These are phyloP conservation scores for Fusarium anguioides DNA, from an alignment of 2,329 filamentous ascomycete species.

Conservation along the genomic window DNA sequence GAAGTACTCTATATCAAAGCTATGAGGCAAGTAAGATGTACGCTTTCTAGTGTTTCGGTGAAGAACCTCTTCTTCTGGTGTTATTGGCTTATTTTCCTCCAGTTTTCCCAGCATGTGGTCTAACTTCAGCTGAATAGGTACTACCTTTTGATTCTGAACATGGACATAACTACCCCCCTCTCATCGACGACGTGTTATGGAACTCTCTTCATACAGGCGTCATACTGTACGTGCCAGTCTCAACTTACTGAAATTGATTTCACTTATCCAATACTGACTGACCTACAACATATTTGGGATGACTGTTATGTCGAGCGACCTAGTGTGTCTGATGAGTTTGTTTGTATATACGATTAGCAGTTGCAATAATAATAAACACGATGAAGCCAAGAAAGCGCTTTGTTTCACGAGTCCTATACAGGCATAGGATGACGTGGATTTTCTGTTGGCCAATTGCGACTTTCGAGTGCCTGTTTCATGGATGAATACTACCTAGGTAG, in stretches of 20 bases:
- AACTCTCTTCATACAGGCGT: neutral
- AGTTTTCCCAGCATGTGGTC: neutral
- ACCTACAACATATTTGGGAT: neutral
- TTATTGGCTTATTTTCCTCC: neutral
- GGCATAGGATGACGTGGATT: slow-evolving; percentile 22
- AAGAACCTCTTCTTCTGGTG: neutral
- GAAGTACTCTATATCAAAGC: neutral
- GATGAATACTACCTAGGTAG: neutral
- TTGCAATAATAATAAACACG: neutral
- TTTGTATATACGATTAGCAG: neutral
- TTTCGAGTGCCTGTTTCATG: slow-evolving; percentile 33
- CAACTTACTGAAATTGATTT: neutral
- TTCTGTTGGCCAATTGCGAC: slow-evolving; percentile 27
- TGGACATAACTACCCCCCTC: slow-evolving; percentile 11
- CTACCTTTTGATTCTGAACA: neutral
- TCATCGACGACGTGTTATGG: neutral
- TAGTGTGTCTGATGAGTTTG: neutral
- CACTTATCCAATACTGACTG: neutral
- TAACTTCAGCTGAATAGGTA: neutral
- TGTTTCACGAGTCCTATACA: slow-evolving; percentile 41
- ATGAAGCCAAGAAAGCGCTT: neutral
- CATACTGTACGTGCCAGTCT: slow-evolving; percentile 21
- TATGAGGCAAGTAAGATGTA: neutral
- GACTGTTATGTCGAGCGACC: neutral
- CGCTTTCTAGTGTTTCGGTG: neutral